These are phyloP conservation scores for Elongisporangium senticosum DNA, from an alignment of 352 stramenopile species.

Conservation along the genomic window DNA sequence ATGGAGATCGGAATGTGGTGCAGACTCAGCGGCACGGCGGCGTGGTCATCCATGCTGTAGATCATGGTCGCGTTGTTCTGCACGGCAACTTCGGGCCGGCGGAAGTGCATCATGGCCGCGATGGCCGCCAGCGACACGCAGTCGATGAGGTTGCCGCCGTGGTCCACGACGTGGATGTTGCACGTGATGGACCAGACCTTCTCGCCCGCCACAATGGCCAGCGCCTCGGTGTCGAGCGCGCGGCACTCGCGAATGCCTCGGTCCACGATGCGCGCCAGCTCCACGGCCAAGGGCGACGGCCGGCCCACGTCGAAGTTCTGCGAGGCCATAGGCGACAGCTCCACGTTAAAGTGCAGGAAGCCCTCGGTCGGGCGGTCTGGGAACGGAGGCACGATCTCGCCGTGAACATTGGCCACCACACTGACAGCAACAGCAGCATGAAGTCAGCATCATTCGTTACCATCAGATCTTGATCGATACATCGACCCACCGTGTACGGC, in stretches of 20 bases:
- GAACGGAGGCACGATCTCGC: conserved; percentile 82
- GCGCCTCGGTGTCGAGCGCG: conserved; percentile 92
- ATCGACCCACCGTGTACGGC: conserved; percentile 52
- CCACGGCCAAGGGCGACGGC: conserved; percentile 41
- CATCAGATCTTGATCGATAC: not conserved
- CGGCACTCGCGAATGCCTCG: conserved; percentile 88
- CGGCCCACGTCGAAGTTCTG: conserved; percentile 69
- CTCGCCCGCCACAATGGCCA: conserved; percentile 90
- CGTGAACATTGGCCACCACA: conserved; percentile 77
- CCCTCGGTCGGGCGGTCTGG: conserved; percentile 83
- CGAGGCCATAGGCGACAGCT: conserved; percentile 79
- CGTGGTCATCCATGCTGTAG: conserved; percentile 85
- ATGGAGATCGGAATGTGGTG: conserved; percentile 95
- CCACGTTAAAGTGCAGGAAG: conserved; percentile 82
- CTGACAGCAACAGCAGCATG: conserved; percentile 14
- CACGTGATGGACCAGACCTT: conserved; percentile 94
- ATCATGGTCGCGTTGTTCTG: conserved; percentile 52
- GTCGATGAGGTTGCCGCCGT: conserved; percentile 91
- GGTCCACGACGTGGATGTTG: conserved; percentile 89
- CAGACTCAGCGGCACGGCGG: conserved; percentile 89
- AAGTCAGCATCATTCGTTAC: too few species aligned
- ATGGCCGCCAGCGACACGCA: conserved; percentile 90
- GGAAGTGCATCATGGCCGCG: conserved; percentile 92
- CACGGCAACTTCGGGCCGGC: conserved; percentile 85
- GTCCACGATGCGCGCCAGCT: conserved; percentile 89